A percentile compares a stretch with the other conserved stretches of the same genome.
Conservation (phyloP, 106 monocot genomes). For the Allium cepa region DNA sequence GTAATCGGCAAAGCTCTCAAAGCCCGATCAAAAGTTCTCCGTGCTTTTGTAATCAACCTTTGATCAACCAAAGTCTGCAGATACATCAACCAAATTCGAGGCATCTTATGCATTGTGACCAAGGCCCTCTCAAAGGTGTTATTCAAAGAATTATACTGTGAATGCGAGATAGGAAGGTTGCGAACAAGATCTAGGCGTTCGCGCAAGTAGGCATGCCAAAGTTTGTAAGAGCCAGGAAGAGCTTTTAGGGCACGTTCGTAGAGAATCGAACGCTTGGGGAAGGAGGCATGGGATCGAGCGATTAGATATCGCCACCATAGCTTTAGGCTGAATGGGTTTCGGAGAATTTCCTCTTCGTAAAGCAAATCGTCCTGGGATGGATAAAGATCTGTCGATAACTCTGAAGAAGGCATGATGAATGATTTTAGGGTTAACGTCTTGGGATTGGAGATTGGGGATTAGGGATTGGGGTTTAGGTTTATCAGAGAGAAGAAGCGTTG, state of each 20-base stretch:
- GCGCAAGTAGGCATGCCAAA: constrained; percentile 90
- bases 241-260: constrained; percentile 96
- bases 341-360: constrained; percentile 91
- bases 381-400: constrained; percentile 29
- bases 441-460: not conserved
- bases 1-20: constrained; percentile 84
- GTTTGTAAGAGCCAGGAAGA: constrained; percentile 89
- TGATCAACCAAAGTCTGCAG: constrained; percentile 67
- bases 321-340: constrained; percentile 82
- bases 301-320: constrained; percentile 94
- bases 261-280: constrained; percentile 72
- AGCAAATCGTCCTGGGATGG: constrained; percentile 47
- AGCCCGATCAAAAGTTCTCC: constrained; percentile 75
- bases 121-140: constrained; percentile 95
- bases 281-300: constrained; percentile 66
- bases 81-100: constrained; percentile 87
- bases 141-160: constrained; percentile 51
- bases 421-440: constrained; percentile 5
- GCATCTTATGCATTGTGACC: constrained; percentile 98
- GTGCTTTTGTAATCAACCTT: constrained; percentile 41
- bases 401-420: not conserved
- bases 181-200: constrained; percentile 72
- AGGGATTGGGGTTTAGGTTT: not conserved
- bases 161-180: constrained; percentile 52
- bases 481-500: not conserved